phyloP scores from a whole-genome alignment of 495 filamentous ascomycete species.

The Tuber brumale region DNA sequence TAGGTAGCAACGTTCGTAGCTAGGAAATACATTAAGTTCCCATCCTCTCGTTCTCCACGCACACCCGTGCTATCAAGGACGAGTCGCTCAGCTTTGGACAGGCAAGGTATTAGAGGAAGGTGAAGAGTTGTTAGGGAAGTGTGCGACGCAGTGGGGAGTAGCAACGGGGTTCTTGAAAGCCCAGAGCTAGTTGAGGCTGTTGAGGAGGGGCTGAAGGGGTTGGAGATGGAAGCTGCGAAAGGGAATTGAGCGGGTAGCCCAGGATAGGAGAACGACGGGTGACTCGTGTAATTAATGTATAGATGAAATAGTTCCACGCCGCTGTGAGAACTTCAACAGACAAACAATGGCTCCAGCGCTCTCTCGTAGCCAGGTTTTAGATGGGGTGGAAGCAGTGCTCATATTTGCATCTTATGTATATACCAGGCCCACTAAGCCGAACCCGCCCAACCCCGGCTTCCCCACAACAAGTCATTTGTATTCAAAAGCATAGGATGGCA shows the following conservation, averaged over 20 bases:
- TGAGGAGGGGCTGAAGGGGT: constrained; percentile 5
- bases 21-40: too few species aligned
- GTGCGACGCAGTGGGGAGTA: constrained; percentile 47
- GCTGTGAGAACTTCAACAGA: not conserved
- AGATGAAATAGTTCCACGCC: not conserved
- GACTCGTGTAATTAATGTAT: not conserved
- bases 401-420: not conserved
- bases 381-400: too few species aligned
- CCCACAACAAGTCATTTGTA: not conserved
- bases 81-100: constrained; percentile 54
- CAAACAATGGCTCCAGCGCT: not conserved
- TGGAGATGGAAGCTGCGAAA: not conserved
- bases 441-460: not conserved
- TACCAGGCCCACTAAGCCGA: not conserved
- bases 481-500: not conserved
- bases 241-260: not conserved
- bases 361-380: too few species aligned
- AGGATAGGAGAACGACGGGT: not conserved
- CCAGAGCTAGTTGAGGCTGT: constrained; percentile 46
- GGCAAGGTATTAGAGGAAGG: constrained; percentile 36
- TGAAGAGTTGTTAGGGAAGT: constrained; percentile 43
- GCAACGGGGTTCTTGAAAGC: constrained; percentile 58
- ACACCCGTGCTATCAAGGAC: too few species aligned
- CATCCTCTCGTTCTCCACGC: too few species aligned
- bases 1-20: too few species aligned